Base-by-base conservation (phyloP, 2,329 filamentous ascomycete species). In the Drechslera avenae region DNA sequence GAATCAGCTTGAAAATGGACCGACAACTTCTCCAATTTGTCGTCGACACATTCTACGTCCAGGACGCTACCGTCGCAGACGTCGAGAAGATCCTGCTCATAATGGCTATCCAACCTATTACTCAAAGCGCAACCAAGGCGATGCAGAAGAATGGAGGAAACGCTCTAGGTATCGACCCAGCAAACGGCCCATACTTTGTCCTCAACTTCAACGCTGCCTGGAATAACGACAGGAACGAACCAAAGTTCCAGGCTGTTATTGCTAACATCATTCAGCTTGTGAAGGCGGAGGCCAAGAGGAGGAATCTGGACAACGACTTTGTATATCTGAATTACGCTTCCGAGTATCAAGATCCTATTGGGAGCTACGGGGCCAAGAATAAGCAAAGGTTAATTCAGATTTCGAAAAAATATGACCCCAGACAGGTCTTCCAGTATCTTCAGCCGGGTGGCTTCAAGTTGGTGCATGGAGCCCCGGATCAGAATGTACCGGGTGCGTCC, bases 381-480 rank as follows among this genome's bases (percentile, higher is more conserved):
- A 55, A 52, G n/a, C n/a, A 49, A 9, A 60, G 59, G 7, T 44
- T 79, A 51, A 56, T 60, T 32, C 45, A 52, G 2, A 58, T 77
- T 12, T 67, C 67, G 6, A 56, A 50, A 14, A 69, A 66, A 50
- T 78, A 76, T 46, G 76, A 79, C 52, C 74, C 76, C 0, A 54
- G 51, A 3, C 59, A 63, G 1, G 64, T 78, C 2, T 78, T 74
- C 49, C 73, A 77, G 59, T 68, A 45, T 28, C 56, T 75, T 18
- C 63, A 73, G 43, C 73, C 74, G 2, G 75, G 76, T 6, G 69
- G 72, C 23, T 78, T 77, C 48, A 79, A 79, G 44, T 26, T 62
- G 18, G 42, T 44, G 0, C 39, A 39, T 16, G 51, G 46, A 14
- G 50, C 46, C 13, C 51, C 48, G 2, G 37, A 57, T 4, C 3